Percentiles rank a stretch among this genome's conserved stretches.
Evolutionary conservation across 768 basidiomycete species (phyloP).

Genomic region (Podaxis sp.): DNA sequence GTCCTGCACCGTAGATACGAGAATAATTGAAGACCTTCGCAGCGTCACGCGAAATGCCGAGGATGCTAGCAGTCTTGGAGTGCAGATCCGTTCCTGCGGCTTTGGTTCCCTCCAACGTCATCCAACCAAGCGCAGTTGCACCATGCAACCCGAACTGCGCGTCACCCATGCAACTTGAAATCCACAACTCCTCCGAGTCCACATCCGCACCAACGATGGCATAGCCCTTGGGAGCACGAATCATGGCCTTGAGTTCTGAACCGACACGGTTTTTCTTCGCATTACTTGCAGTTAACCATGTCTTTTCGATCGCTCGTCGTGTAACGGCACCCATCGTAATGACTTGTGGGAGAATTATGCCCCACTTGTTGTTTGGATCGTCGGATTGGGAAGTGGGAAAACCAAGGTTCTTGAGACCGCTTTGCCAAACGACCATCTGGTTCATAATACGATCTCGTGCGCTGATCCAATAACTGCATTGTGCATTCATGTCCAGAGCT

Average conservation of each 20-base stretch:
- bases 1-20: constrained; percentile 97
- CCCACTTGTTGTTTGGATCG: constrained; percentile 53
- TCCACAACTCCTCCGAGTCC: constrained; percentile 99
- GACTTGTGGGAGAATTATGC: constrained; percentile 93
- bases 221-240: constrained; percentile 90
- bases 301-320: constrained; percentile 94
- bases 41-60: constrained; percentile 90
- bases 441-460: constrained; percentile 88
- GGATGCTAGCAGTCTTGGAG: constrained; percentile 91
- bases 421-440: constrained; percentile 91
- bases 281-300: constrained; percentile 98
- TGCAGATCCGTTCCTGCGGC: constrained; percentile 92
- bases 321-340: constrained; percentile 99
- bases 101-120: constrained; percentile 98
- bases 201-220: constrained; percentile 97
- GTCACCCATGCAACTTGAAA: constrained; percentile 97
- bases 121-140: constrained; percentile 97
- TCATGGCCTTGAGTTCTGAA: constrained; percentile 97
- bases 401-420: constrained; percentile 49
- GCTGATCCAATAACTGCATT: constrained; percentile 98
- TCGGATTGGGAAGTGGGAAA: constrained; percentile 28
- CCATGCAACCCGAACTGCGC: constrained; percentile 97
- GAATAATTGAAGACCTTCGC: constrained; percentile 99
- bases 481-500: constrained; percentile 87
- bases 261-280: constrained; percentile 98